Conservation (phyloP, 2,329 filamentous ascomycete species). For the Trichophyton rubrum region DNA sequence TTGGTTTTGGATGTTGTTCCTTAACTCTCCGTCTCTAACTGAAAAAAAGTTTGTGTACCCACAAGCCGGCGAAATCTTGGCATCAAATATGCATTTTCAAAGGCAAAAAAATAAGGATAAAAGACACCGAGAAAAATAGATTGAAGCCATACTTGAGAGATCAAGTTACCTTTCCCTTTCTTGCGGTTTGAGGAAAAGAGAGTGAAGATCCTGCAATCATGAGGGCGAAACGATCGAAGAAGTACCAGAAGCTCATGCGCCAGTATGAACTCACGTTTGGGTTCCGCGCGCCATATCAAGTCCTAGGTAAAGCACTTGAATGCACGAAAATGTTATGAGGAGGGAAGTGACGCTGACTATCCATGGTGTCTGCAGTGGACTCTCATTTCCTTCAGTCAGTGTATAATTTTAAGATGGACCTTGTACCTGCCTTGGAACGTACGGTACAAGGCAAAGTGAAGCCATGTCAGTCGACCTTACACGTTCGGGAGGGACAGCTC, state of each 20-base stretch:
- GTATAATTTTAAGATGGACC: constrained; percentile 75
- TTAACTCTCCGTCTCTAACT: not conserved
- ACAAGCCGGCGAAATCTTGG: not conserved
- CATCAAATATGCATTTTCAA: not conserved
- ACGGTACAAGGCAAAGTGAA: constrained; percentile 82
- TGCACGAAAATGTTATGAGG: not conserved
- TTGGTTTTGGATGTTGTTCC: not conserved
- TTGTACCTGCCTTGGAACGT: constrained; percentile 61
- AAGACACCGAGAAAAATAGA: not conserved
- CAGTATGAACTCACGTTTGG: constrained; percentile 78
- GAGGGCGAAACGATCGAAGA: constrained; percentile 57
- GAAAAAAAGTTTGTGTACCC: not conserved
- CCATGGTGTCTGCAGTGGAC: constrained; percentile 46
- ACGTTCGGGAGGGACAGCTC: not conserved
- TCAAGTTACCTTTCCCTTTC: not conserved
- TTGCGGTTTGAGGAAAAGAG: not conserved
- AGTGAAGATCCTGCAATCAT: constrained; percentile 35
- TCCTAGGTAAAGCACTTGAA: constrained; percentile 46
- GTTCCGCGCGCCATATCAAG: constrained; percentile 90
- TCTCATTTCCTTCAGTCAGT: constrained; percentile 74
- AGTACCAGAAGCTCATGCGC: constrained; percentile 85
- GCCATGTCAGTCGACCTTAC: constrained; percentile 46
- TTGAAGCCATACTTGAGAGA: too few species aligned
- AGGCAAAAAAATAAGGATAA: not conserved
- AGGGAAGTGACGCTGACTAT: constrained; percentile 3